Conservation (phyloP, 2,329 filamentous ascomycete species). For the Aspergillus thermomutatus region DNA sequence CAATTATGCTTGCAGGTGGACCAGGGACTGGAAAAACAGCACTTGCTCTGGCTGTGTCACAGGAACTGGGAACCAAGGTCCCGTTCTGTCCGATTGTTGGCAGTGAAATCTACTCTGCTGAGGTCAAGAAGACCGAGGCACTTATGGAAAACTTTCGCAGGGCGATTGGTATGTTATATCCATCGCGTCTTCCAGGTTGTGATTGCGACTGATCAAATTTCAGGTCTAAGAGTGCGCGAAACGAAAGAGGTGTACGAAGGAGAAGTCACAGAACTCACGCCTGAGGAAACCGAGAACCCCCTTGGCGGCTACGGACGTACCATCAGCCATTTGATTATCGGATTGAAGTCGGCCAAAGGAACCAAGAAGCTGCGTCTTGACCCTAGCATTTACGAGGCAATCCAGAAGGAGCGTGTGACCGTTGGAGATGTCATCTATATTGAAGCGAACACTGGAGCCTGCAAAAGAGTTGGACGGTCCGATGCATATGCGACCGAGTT, state of each 20-base stretch:
- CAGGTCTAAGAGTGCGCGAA: slow-evolving; percentile 85
- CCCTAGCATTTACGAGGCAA: slow-evolving; percentile 97
- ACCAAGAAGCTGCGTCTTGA: slow-evolving; percentile 97
- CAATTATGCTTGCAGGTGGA: slow-evolving; percentile 87
- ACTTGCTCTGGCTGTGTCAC: slow-evolving; percentile 88
- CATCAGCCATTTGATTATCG: slow-evolving; percentile 91
- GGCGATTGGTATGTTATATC: slow-evolving; percentile 67
- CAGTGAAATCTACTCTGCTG: slow-evolving; percentile 95
- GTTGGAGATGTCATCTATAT: slow-evolving; percentile 99
- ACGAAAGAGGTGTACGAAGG: slow-evolving; percentile 99
- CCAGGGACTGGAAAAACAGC: slow-evolving; percentile 97
- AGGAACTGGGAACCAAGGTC: slow-evolving; percentile 96
- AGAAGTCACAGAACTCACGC: slow-evolving; percentile 95
- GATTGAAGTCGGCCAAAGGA: slow-evolving; percentile 89
- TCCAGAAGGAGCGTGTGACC: slow-evolving; percentile 95
- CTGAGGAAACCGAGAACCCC: slow-evolving; percentile 97
- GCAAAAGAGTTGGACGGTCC: slow-evolving; percentile 92
- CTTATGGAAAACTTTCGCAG: slow-evolving; percentile 99
- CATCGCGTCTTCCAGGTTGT: too few relatives aligned
- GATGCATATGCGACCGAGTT: slow-evolving; percentile 98
- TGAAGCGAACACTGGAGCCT: slow-evolving; percentile 96
- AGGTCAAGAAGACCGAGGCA: slow-evolving; percentile 99
- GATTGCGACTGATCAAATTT: slow-evolving; percentile 13
- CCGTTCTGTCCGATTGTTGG: slow-evolving; percentile 98
- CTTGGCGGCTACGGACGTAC: slow-evolving; percentile 96